These are phyloP conservation scores for Nakazawaea peltata DNA, from an alignment of 805 yeast species.

Conservation along the genomic window DNA sequence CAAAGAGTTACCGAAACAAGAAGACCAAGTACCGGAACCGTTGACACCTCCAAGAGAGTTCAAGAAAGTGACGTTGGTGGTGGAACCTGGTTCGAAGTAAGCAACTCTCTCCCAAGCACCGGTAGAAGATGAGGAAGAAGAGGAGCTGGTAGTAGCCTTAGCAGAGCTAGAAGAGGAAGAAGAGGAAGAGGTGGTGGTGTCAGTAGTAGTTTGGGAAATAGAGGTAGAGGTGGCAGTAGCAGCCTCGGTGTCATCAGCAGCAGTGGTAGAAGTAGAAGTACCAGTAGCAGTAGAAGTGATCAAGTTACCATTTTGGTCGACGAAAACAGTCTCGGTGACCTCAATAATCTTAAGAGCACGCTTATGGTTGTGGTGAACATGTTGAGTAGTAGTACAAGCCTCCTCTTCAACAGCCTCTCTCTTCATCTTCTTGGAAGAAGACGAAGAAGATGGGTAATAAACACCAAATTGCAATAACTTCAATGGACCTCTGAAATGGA, in stretches of 20 bases:
- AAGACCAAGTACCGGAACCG: slow-evolving; percentile 85
- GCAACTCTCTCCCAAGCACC: slow-evolving; percentile 71
- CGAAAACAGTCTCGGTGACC: slow-evolving; percentile 74
- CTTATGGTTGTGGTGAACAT: slow-evolving; percentile 42
- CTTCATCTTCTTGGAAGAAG: slow-evolving; percentile 20
- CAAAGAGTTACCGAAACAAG: slow-evolving; percentile 85
- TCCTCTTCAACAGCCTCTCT: slow-evolving; percentile 34
- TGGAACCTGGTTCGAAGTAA: slow-evolving; percentile 65
- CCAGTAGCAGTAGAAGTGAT: slow-evolving; percentile 20
- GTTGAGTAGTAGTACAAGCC: slow-evolving; percentile 37
- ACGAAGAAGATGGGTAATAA: slow-evolving; percentile 56
- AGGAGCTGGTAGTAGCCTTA: slow-evolving; percentile 21
- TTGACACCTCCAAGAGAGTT: slow-evolving; percentile 80
- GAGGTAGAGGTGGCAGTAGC: slow-evolving; percentile 20
- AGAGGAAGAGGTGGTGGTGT: slow-evolving; percentile 12
- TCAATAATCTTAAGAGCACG: slow-evolving; percentile 56
- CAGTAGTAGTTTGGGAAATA: slow-evolving; percentile 15
- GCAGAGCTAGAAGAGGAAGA: slow-evolving; percentile 19
- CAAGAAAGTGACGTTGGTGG: slow-evolving; percentile 71
- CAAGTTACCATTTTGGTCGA: slow-evolving; percentile 49
- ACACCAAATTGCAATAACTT: slow-evolving; percentile 81
- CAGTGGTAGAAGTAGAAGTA: slow-evolving; percentile 14
- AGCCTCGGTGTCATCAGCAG: slow-evolving; percentile 17
- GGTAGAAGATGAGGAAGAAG: slow-evolving; percentile 28
- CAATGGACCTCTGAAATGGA: slow-evolving; percentile 88